Conservation (phyloP, 176 grass and related monocot genomes). For the Raddia distichophylla region DNA sequence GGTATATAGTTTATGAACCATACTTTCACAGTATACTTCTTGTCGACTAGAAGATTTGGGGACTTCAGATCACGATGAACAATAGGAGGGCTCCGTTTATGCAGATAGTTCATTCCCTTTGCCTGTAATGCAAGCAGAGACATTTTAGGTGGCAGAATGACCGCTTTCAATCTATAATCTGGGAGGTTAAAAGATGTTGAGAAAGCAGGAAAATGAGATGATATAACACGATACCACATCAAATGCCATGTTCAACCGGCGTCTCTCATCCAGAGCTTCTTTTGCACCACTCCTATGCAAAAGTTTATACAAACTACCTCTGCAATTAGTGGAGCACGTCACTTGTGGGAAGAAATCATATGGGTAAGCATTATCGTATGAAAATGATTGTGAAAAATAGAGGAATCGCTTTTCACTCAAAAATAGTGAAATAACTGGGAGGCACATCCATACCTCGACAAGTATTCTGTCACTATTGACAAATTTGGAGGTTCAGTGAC, state of each 20-base stretch:
- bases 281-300: constrained; percentile 72
- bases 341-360: constrained; percentile 2
- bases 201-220: constrained; percentile 19
- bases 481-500: constrained; percentile 85
- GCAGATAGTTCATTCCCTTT: constrained; percentile 99
- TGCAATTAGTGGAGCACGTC: constrained; percentile 46
- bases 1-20: constrained; percentile 23
- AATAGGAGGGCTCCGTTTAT: constrained; percentile 88
- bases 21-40: constrained; percentile 98
- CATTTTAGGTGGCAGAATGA: constrained; percentile 31
- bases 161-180: constrained; percentile 20
- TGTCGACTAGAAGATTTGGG: constrained; percentile 98
- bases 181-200: background rate
- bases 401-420: background rate
- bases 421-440: constrained; percentile 11
- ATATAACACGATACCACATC: constrained; percentile 72
- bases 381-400: background rate
- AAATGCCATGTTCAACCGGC: constrained; percentile 92
- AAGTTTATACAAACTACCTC: constrained; percentile 96
- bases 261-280: constrained; percentile 92
- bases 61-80: constrained; percentile 99
- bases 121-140: constrained; percentile 62
- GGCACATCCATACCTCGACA: constrained; percentile 72
- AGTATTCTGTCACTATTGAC: constrained; percentile 86
- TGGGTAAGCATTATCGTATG: background rate